Evolutionary conservation across 2,329 filamentous ascomycete genomes (phyloP), one percentile per base, ranked within the genome.

Genomic region (Ophiocordyceps camponoti-floridani): DNA sequence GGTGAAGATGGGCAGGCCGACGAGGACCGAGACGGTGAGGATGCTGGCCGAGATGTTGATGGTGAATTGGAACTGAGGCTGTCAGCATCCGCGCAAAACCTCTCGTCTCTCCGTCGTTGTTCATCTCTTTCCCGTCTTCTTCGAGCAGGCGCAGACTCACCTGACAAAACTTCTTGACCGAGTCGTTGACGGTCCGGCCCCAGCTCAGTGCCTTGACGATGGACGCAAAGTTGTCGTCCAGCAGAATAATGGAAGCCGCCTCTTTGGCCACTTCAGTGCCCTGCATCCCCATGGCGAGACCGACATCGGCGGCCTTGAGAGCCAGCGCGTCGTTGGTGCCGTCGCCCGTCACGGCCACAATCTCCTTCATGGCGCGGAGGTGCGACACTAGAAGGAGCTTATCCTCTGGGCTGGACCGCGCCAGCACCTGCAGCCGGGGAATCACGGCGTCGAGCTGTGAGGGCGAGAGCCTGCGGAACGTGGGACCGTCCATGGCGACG

Each of bases 331-430:
- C 77, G 45, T 81, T 80, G 40, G 76, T 79, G 40, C 77, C 77
- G 50, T 80, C 77, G 49, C 77, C 77, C 37, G 77, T 81, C 1
- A 80, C 76, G 35, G 77, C 77, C 27, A 81, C 77, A 4, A 73
- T 79, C 56, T 79, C 74, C 19, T 77, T 78, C 47, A 82, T 69
- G 43, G 75, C 70, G 52, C 79, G 77, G 1, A 84, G 64, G 38
- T 73, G 67, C 52, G 72, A 74, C 30, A 83, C 79, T 31, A 84
- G 66, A 35, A 73, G 71, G 13, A 75, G 65, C 60, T 84, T 84
- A 51, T 84, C 79, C 49, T 83, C 77, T 0, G 79, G 79, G 40
- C 76, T 81, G 0, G 79, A 82, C 43, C 79, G 70, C 27, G 79
- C 79, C 41, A 84, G 67, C 16, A 84, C 77, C 51, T 79, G 78